These are phyloP conservation scores for Theileria annulata DNA, from an alignment of 169 alveolate species.

Conservation along the genomic window DNA sequence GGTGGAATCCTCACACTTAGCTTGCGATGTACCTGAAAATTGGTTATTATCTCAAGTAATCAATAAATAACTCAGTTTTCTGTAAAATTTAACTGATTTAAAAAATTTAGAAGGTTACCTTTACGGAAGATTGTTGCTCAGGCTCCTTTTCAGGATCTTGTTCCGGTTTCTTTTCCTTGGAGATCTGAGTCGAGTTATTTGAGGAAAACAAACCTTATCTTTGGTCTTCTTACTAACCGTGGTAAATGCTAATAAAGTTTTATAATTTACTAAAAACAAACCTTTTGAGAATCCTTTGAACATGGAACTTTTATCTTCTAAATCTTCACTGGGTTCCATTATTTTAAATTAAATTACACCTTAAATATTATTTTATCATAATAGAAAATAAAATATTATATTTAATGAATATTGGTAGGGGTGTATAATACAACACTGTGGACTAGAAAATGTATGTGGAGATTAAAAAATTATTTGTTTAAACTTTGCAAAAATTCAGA, in stretches of 20 bases:
- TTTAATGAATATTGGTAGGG: neutral
- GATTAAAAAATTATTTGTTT: neutral
- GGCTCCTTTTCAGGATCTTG: neutral
- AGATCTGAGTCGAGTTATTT: neutral
- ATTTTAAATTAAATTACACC: neutral
- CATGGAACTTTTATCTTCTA: constrained; percentile 6
- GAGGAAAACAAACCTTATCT: neutral
- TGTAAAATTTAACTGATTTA: neutral
- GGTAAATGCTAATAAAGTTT: neutral
- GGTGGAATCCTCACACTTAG: constrained; percentile 15
- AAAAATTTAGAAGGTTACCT: neutral
- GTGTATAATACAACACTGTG: too few relatives aligned
- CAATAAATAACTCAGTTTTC: neutral
- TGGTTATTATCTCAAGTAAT: neutral
- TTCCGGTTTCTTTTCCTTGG: neutral
- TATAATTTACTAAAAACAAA: neutral
- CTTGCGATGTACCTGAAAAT: constrained; percentile 9
- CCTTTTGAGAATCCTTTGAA: constrained; percentile 32
- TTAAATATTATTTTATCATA: neutral
- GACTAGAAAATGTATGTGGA: neutral
- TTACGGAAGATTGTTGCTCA: neutral
- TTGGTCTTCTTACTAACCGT: constrained; percentile 7
- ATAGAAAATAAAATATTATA: neutral
- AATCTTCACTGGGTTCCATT: constrained; percentile 21
- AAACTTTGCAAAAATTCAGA: constrained; percentile 15